Base-by-base conservation (phyloP, 305 asterid genomes). In the Nicotiana rustica region DNA sequence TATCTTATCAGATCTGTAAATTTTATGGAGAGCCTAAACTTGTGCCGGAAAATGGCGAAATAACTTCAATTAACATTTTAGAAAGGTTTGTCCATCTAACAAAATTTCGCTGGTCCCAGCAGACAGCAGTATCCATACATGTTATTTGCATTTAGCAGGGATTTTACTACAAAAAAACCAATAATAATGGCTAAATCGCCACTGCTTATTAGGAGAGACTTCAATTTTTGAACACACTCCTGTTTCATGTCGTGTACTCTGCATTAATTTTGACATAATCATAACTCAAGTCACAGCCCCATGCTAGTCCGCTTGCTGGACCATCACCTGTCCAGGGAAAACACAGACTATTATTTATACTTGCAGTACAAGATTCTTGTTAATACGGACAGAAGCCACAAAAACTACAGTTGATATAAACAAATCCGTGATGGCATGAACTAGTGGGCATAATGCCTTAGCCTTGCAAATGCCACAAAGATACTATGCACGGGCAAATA, bases 261-360 rank as follows among this genome's bases (percentile, higher is more conserved):
- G 98, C 98, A 79, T 96, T 96, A 67, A 94, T 94, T 85, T 93
- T 96, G 81, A 96, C 98, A 82, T 96, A 96, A 84, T 96, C 99
- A 71, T 94, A 96, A 84, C 99, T 96, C 61, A 96, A 88, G 82
- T 96, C 98, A 65, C 99, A 93, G 62, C 98, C 99, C 99, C 99
- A 94, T 65, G 98, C 99, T 59, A 88, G 86, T 85, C 98, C 98
- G 13, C 77, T 88, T 67, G 96, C 94, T 1, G 93, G 83, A 70
- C 99, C 98, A 85, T 92, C 95, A 41, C 98, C 99, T 93, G 89
- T 84, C 4, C 2, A 41, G 7, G 85, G 33, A 81, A 19, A 80
- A 69, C 10, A 47, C 19, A 1, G 4, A 29, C 35, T 10, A 36
- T 3, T 6, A 3, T 59, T 21, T 12, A 67, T 41, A 44, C 64